Percentiles rank a stretch among this genome's conserved stretches.
phyloP scores from a whole-genome alignment of 2,329 filamentous ascomycete species.

The Pseudophaeomoniella oleicola region DNA sequence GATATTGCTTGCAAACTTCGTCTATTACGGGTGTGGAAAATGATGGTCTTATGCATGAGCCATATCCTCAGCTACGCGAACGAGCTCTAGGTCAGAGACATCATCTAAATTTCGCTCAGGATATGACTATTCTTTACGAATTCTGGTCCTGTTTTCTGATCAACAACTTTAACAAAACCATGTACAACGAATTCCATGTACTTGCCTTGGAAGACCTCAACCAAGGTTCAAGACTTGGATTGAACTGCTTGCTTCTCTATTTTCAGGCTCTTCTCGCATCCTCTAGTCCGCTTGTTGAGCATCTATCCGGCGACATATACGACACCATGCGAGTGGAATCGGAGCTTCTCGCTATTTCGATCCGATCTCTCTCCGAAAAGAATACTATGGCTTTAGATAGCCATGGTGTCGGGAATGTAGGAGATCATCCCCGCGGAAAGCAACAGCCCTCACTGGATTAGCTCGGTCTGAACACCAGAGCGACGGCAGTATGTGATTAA shows the following conservation, averaged over 20 bases:
- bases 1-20: conserved; percentile 14
- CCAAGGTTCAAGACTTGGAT: conserved; percentile 38
- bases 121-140: conserved; percentile 52
- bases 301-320: background rate
- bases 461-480: no score
- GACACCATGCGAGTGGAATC: background rate
- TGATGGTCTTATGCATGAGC: conserved; percentile 13
- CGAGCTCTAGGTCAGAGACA: conserved; percentile 25
- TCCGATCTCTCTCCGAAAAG: no score
- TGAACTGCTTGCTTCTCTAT: conserved; percentile 50
- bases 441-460: no score
- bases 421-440: no score
- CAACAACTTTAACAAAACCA: conserved; percentile 56
- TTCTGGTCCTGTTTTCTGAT: conserved; percentile 60
- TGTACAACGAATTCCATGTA: conserved; percentile 62
- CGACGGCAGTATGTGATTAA: no score
- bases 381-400: no score
- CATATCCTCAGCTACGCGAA: conserved; percentile 22
- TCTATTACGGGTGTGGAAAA: conserved; percentile 14
- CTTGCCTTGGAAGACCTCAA: conserved; percentile 51
- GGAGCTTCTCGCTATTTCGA: no score
- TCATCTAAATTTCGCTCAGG: conserved; percentile 23
- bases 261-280: conserved; percentile 45
- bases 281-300: conserved; percentile 15
- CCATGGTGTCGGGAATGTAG: no score